Evolutionary conservation across 495 filamentous ascomycete species (phyloP), one percentile per base, ranked within the genome.

Genomic region (Glonium stellatum): DNA sequence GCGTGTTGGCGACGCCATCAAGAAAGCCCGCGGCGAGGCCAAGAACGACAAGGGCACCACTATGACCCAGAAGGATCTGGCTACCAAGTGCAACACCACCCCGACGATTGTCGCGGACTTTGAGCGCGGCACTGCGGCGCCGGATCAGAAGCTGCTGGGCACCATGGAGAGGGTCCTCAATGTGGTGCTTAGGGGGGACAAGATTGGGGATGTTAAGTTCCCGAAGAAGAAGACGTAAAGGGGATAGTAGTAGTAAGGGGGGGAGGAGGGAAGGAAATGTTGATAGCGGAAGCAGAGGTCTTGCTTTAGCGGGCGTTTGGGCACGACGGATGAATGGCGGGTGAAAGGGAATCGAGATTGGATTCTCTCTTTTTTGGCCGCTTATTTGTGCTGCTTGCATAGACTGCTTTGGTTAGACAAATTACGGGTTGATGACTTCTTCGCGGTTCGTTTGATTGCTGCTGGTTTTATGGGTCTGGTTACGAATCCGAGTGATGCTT

Each of bases 1-100:
- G 61, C 78, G 82, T 54, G 90, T 97, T 61, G 91, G 87, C 61
- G 81, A 87, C 59, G 89, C 86, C 23, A 96, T 98, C 81, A 81
- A 76, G 77, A 68, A 81, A 77, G 73, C 88, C 77, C 78, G 87
- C 84, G 69, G 84, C 84, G 62, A 70, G 35, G 68, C 73, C 47
- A 75, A 75, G 66, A 75, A 76, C 60, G 70, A 75, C 58, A 76
- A 78, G 59, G 77, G 77, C 57, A 79, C 77, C 74, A 91, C 93
- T 77, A 88, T 97, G 87, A 93, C 92, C 36, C 93, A 97, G 80
- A 95, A 93, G 79, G 91, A 97, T 67, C 84, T 97, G 44, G 95
- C 91, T 52, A 92, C 85, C 64, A 92, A 92, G 80, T 90, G 89
- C 78, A 96, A 96, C 79, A 90, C 87, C 61, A 92, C 89, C 48